A percentile compares a stretch with the other conserved stretches of the same genome.
phyloP scores from a whole-genome alignment of 2,329 filamentous ascomycete species.

The Fusarium gaditjirri region DNA sequence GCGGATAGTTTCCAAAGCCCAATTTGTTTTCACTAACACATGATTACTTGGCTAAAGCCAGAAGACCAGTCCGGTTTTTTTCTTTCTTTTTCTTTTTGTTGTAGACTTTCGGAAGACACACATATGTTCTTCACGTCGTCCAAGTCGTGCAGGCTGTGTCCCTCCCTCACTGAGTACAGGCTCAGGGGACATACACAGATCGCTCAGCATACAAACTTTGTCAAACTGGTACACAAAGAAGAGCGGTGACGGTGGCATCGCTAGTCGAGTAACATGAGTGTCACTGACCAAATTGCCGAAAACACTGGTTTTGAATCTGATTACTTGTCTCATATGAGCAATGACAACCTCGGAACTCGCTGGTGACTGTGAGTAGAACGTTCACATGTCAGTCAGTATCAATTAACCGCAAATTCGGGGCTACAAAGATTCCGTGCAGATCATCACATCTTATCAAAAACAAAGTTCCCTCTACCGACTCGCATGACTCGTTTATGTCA shows the following conservation, averaged over 20 bases:
- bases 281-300: background rate
- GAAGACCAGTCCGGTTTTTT: too few species aligned
- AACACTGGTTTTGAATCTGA: background rate
- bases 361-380: background rate
- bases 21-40: background rate
- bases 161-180: background rate
- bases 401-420: background rate
- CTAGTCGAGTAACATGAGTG: background rate
- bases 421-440: conserved; percentile 31
- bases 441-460: background rate
- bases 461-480: conserved; percentile 4
- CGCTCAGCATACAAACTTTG: conserved; percentile 20
- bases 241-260: conserved; percentile 23
- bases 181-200: conserved; percentile 7
- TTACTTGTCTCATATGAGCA: background rate
- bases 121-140: background rate
- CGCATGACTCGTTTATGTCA: conserved; percentile 24
- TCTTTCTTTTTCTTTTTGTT: background rate
- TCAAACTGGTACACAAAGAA: conserved; percentile 39
- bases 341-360: background rate
- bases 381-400: conserved; percentile 9
- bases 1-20: background rate
- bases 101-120: background rate
- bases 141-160: background rate
- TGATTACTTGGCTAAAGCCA: background rate